These are phyloP conservation scores for Sarocladiaceae sp. DNA, from an alignment of 2,329 filamentous ascomycete genomes.

Conservation along the genomic window DNA sequence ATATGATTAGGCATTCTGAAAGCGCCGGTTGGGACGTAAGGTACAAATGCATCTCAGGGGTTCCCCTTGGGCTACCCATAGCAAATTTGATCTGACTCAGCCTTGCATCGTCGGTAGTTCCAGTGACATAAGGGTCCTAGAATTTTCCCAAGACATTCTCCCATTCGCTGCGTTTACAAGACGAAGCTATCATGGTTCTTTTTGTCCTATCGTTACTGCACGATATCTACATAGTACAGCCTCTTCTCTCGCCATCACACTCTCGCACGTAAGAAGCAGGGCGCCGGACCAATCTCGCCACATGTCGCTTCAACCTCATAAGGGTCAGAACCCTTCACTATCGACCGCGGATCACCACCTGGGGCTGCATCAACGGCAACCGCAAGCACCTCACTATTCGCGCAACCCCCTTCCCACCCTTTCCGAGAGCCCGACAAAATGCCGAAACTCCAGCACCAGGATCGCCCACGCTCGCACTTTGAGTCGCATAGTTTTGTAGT, in stretches of 20 bases:
- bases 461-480: background rate
- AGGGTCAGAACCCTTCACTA: no score
- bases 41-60: no score
- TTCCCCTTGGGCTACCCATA: no score
- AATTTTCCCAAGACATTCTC: no score
- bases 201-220: background rate
- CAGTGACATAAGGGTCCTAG: no score
- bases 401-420: background rate
- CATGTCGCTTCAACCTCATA: no score
- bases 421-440: background rate
- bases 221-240: background rate
- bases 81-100: no score
- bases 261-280: background rate
- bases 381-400: background rate
- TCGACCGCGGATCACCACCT: background rate
- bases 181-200: no score
- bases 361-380: background rate
- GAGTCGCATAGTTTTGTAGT: no score
- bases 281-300: conserved; percentile 6
- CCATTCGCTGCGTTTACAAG: no score
- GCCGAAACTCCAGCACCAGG: background rate
- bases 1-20: background rate
- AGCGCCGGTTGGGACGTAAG: no score
- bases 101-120: no score
- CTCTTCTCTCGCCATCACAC: background rate